Conservation (phyloP, 352 stramenopile genomes). For the Globisporangium nodosum region DNA sequence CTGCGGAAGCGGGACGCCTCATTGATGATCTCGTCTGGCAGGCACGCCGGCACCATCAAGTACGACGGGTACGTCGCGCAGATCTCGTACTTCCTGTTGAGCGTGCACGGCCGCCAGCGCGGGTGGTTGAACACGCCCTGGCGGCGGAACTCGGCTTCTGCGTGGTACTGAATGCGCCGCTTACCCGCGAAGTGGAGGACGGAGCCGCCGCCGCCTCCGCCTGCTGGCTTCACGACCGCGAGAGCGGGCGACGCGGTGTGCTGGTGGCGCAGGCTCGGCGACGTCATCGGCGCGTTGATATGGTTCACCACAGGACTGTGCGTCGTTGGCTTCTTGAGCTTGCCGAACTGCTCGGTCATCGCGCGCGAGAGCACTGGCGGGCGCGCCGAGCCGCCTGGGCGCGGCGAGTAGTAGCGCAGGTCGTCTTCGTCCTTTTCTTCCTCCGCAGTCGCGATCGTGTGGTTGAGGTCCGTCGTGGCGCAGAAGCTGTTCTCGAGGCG, state of each 20-base stretch:
- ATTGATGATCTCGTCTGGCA: conserved; percentile 66
- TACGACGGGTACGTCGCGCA: conserved; percentile 69
- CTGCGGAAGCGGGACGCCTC: conserved; percentile 67
- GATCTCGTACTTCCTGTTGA: conserved; percentile 70
- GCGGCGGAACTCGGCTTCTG: conserved; percentile 47
- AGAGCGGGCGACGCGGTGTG: conserved; percentile 25
- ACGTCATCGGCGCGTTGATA: neutral
- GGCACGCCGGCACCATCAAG: conserved; percentile 54
- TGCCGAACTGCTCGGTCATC: conserved; percentile 25
- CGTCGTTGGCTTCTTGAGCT: neutral
- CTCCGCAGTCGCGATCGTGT: conserved; percentile 38
- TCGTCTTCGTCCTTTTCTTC: conserved; percentile 59
- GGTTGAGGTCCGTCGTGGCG: conserved; percentile 66
- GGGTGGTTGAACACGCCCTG: conserved; percentile 62
- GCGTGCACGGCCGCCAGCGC: conserved; percentile 48
- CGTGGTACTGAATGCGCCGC: conserved; percentile 72
- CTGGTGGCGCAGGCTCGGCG: conserved; percentile 36
- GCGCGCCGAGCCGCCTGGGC: conserved; percentile 24
- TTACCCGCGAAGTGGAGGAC: conserved; percentile 29
- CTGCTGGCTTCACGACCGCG: conserved; percentile 4
- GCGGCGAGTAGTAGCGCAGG: conserved; percentile 53
- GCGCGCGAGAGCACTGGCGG: conserved; percentile 20
- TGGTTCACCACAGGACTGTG: neutral
- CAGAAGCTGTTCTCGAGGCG: conserved; percentile 83
- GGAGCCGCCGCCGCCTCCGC: conserved; percentile 5